Evolutionary conservation across 78 protist genomes (phyloP), one percentile per base, ranked within the genome.

Genomic region (Speleostelium caveatum): DNA sequence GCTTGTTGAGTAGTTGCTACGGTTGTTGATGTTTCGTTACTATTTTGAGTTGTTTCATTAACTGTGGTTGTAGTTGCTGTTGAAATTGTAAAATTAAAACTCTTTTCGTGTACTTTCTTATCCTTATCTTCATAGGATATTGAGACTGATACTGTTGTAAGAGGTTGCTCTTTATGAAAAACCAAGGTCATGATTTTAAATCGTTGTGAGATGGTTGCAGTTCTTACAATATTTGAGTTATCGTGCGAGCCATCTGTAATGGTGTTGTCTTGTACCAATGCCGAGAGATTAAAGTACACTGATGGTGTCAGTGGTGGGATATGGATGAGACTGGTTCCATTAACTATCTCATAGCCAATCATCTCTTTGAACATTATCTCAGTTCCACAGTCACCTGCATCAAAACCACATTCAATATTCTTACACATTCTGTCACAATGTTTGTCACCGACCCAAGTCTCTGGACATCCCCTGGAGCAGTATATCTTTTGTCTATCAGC

Each of bases 361-460:
- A 80, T 83, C 22, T 49, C 63, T 28, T 28, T 30, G 38, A 55
- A 61, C 94, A 87, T 87, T 3, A 87, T 24, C 35, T 73, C 87
- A 38, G 38, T 32, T n/a, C 95, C 96, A 75, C 99, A 97, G 61
- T 97, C 99, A 33, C 96, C 96, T 3, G 95, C 99, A 66, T 97
- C 99, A 65, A 36, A 96, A 0, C 95, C 97, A 86, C 97, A 96
- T 16, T 78, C 96, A 24, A 32, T 30, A 38, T 71, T 86, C 68
- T 94, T 94, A 87, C 99, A 97, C 38, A 85, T 69, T 28, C 86
- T 2, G 67, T 98, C 99, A 62, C 99, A 98, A 74, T 87, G 97
- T 22, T 74, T 85, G 59, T 98, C 99, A 24, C 97, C 98, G 14
- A 97, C 24, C 99, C 99, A 98, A 14, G 80, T 30, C 72, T 95